Evolutionary conservation across 306 rosid species (phyloP), one percentile per base, ranked within the genome.

Genomic region (Pachyrhizus erosus): DNA sequence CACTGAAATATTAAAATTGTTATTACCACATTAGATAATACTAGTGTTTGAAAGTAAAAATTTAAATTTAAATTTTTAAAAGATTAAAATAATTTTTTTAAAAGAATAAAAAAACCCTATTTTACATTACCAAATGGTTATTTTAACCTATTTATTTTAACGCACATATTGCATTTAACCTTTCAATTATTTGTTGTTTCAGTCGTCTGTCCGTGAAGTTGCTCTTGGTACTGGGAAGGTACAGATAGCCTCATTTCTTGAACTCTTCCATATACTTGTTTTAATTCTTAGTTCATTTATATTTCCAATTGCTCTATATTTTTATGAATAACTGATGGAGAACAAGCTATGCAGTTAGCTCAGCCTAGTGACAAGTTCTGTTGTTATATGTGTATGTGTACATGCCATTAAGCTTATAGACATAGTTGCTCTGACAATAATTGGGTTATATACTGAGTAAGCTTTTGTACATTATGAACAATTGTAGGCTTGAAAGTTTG

Each of bases 201-300:
- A 95, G 99, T 95, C 99, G 68, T 88, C 99, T 5, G 85, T 95
- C 80, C 94, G 99, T 75, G 88, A 81, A 87, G 98, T 95, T 20
- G 88, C 89, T 85, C 94, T 95, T 87, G 88, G 21, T 61, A 87
- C 93, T 20, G 98, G 98, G 49, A 91, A 93, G 99, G 99, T 95
- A 88, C 58, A n/a, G 43, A 58, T 18, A 73, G 23, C 31, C 2
- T 12, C 15, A 57, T 55, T 86, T 70, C 69, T 79, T 37, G 80
- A 75, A 52, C 81, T 84, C 46, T 82, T 55, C 68, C 21, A 24
- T 34, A 15, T 49, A 20, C 73, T 52, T 75, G n/a, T 49, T 69
- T 2, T 3, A 21, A 27, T 51, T 13, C 11, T 62, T 20, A 23
- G 45, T 58, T 17, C 43, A 71, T 55, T 79, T 66, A 48, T 37